Percentiles rank a stretch among this genome's conserved stretches.
These are phyloP conservation scores for Gossypium rotundifolium DNA, from an alignment of 345 rosid species.

Conservation along the genomic window DNA sequence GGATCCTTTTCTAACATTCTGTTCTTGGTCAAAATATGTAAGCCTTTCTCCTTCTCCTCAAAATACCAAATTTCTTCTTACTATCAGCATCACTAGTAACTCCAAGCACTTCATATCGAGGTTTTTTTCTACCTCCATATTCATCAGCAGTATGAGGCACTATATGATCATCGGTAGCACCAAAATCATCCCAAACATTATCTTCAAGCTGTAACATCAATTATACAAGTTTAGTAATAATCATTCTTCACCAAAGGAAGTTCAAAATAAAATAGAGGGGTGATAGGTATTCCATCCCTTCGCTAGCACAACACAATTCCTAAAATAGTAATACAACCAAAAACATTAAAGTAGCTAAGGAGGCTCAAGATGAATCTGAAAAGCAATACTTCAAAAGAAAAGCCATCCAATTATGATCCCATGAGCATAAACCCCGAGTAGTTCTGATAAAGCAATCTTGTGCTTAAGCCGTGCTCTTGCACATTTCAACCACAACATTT, in stretches of 20 bases:
- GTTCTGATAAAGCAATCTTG: not conserved
- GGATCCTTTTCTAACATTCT: conserved; percentile 53
- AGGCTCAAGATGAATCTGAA: not conserved
- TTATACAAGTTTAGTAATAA: not conserved
- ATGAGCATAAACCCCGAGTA: not conserved
- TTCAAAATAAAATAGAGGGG: not conserved
- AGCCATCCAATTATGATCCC: not conserved
- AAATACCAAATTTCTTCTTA: conserved; percentile 21
- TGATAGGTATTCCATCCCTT: not conserved
- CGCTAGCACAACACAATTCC: not conserved
- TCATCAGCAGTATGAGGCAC: conserved; percentile 50
- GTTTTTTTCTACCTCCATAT: conserved; percentile 38
- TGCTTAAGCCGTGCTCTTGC: not conserved
- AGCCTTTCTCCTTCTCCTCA: conserved; percentile 29
- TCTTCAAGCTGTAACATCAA: conserved; percentile 49
- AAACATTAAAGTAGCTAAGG: not conserved
- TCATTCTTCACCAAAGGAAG: conserved; percentile 1
- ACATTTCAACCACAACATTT: not conserved
- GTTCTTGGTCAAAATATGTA: conserved; percentile 21
- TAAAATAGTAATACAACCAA: not conserved
- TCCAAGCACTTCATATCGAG: conserved; percentile 33
- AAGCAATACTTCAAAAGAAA: not conserved
- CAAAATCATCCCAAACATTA: conserved; percentile 47
- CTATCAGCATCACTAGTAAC: conserved; percentile 27
- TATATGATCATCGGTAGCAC: conserved; percentile 58